Conservation (phyloP, 768 basidiomycete genomes). For the Holtermanniella nyarrowii region DNA sequence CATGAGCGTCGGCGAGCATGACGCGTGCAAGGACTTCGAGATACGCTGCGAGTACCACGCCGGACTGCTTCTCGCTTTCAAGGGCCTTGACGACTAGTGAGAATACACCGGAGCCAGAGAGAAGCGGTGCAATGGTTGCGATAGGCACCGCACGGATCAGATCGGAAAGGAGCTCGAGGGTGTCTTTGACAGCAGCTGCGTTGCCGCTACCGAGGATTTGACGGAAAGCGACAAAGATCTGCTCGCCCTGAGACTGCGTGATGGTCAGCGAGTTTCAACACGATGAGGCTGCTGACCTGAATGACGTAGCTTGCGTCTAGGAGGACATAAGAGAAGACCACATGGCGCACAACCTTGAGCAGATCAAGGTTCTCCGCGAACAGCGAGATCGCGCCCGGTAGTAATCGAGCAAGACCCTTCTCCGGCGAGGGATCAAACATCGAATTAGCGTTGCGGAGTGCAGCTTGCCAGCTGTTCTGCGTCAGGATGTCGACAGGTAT, state of each 20-base stretch:
- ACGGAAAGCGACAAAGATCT: slow-evolving; percentile 16
- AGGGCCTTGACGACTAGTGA: slow-evolving; percentile 27
- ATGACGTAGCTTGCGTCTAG: slow-evolving; percentile 29
- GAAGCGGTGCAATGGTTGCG: slow-evolving; percentile 16
- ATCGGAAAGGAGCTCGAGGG: slow-evolving; percentile 25
- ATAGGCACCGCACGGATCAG: slow-evolving; percentile 22
- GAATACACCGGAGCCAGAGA: slow-evolving; percentile 30
- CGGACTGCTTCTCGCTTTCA: slow-evolving; percentile 39
- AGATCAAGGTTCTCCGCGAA: slow-evolving; percentile 34
- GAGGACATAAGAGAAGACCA: slow-evolving; percentile 36
- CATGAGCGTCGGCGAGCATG: slow-evolving; percentile 25
- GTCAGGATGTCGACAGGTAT: background rate
- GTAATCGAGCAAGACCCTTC: slow-evolving; percentile 25
- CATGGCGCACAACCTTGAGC: slow-evolving; percentile 14
- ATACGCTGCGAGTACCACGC: slow-evolving; percentile 32
- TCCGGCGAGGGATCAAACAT: slow-evolving; percentile 24
- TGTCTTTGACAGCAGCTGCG: slow-evolving; percentile 13
- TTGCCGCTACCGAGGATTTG: slow-evolving; percentile 17
- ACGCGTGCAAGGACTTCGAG: slow-evolving; percentile 31
- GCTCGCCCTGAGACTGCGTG: slow-evolving; percentile 18
- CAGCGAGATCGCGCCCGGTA: slow-evolving; percentile 29
- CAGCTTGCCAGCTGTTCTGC: slow-evolving; percentile 35
- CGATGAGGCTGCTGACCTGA: slow-evolving; percentile 12
- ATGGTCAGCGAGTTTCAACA: background rate
- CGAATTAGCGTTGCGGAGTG: slow-evolving; percentile 28